Base-by-base conservation (phyloP, 2,329 filamentous ascomycete species). In the Trichoderma sp. region DNA sequence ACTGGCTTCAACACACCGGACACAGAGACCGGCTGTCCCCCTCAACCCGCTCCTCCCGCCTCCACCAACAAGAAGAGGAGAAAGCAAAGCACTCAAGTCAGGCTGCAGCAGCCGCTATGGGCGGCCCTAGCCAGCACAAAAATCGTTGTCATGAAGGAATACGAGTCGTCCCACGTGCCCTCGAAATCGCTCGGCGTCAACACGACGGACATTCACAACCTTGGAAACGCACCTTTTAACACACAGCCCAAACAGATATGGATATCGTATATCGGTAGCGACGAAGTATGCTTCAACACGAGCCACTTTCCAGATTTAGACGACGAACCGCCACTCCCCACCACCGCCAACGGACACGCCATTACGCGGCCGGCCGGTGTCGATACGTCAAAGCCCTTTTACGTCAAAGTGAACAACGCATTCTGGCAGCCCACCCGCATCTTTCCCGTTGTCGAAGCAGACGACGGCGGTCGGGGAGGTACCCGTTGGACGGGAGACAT, bases 111-210 rank as follows among this genome's bases (percentile, higher is more conserved):
- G 80, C 94, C 94, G 58, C 87, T 97, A 71, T 97, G 94, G 94
- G 93, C 94, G 71, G 94, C 94, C 57, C 87, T 97, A 73, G 94
- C 94, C 61, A 97, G 93, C 81, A 97, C 94, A 76, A 97, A 97
- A 84, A 94, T 97, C 77, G 94, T 95, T 74, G 93, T 97, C 80
- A 90, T 96, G 76, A 95, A 97, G 81, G 94, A 93, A 79, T 92
- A 92, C 73, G 91, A 93, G 80, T 87, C 96, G 77, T 94, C 92
- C 72, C 89, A 92, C 77, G 89, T 90, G 68, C 86, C 90, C 69
- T 87, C 87, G 66, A 91, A 93, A 79, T 90, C 89, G 60, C 88
- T 87, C 35, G 90, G 90, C 74, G 89, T 91, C 72, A 90, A 92
- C 76, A 89, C 89, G 73, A 92, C 89, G 75, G 90, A 92, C 75